Evolutionary conservation across 345 rosid species (phyloP), one percentile per base, ranked within the genome.

Genomic region (Aquilaria sinensis): DNA sequence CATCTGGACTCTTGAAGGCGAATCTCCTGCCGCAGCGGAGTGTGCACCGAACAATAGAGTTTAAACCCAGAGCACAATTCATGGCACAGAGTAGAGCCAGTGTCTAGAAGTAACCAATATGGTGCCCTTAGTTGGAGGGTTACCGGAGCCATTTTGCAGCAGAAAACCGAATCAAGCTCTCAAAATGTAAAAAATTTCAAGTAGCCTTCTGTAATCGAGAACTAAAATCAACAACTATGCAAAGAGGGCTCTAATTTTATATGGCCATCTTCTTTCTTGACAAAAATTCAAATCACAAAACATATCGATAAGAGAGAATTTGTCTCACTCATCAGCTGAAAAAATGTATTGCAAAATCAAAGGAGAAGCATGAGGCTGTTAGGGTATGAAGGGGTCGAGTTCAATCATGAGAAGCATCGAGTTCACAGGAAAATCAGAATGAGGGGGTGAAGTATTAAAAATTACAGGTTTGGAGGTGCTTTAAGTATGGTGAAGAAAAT

Each of bases 21-120:
- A 80, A 67, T 67, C 90, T 70, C 63, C 85, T 62, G 67, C 88
- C 79, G 53, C 86, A 75, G 12, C 87, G 69, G 53, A 82, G 68
- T n/a, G 86, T 85, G 45, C 90, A 87, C 16, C 93, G 79, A 41
- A 84, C 80, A 0, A 84, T 76, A 3, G 89, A 84, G 29, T 86
- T 86, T 10, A 86, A 63, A 6, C 93, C 89, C 0, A 86, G 75
- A 32, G 89, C 90, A 12, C 84, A 80, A 48, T 84, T 74, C 47
- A 86, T 53, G 0, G 90, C 90, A 33, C 90, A 84, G 16, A 86
- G 80, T 56, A 86, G 67, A 56, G 93, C 90, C 67, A 31, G 63
- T 46, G 10, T 68, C 72, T 6, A 82, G 75, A 32, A 85, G 79
- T 8, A 76, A 69, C 12, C 90, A 77, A 56, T 80, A 80, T 0